phyloP scores from a whole-genome alignment of 495 filamentous ascomycete species.

The Schizothecium vesticola region DNA sequence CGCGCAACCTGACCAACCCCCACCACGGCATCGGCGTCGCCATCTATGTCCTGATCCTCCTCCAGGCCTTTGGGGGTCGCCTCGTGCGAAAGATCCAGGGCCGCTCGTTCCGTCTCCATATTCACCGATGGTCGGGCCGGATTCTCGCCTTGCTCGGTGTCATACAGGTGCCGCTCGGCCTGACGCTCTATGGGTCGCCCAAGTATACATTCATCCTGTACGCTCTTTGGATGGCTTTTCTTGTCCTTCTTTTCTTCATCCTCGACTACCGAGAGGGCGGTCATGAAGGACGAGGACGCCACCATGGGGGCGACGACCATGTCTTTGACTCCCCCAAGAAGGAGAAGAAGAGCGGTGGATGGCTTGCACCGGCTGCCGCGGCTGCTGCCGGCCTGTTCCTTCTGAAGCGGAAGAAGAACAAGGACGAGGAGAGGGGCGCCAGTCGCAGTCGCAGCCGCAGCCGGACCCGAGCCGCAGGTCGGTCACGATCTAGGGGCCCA shows the following conservation, averaged over 20 bases:
- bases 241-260: conserved; percentile 66
- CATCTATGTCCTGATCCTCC: conserved; percentile 76
- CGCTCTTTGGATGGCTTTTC: conserved; percentile 61
- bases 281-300: conserved; percentile 30
- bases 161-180: conserved; percentile 79
- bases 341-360: conserved; percentile 39
- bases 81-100: conserved; percentile 56
- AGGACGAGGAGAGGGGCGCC: conserved; percentile 29
- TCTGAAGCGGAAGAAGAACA: conserved; percentile 38
- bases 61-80: conserved; percentile 75
- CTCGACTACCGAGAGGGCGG: conserved; percentile 60
- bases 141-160: conserved; percentile 71
- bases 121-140: conserved; percentile 87
- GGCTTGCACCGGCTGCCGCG: conserved; percentile 48
- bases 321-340: conserved; percentile 23
- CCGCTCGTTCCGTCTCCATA: conserved; percentile 64
- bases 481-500: conserved; percentile 30
- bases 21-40: conserved; percentile 92
- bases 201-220: conserved; percentile 79
- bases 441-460: conserved; percentile 30
- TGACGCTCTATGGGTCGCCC: conserved; percentile 90
- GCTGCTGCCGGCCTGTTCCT: conserved; percentile 58
- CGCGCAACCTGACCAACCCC: conserved; percentile 79
- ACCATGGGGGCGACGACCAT: conserved; percentile 36
- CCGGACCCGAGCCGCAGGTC: conserved; percentile 14